Conservation (phyloP, 352 stramenopile species). For the Phytophthora pisi region DNA sequence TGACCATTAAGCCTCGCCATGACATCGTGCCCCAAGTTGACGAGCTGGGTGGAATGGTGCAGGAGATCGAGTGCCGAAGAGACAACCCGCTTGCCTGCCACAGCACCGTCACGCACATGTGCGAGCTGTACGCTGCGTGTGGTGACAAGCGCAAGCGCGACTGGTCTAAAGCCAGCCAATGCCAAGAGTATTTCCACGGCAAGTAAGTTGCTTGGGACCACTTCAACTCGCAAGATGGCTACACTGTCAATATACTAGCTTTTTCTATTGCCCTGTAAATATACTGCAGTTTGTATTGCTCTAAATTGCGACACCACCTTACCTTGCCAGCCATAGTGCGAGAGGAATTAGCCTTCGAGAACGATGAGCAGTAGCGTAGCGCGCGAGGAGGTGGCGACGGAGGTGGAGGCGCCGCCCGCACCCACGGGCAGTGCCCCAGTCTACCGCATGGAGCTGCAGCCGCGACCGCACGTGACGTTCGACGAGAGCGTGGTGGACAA, state of each 20-base stretch:
- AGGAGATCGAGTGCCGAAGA: constrained; percentile 86
- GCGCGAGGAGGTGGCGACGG: constrained; percentile 39
- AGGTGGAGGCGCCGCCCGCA: constrained; percentile 30
- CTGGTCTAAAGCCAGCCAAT: constrained; percentile 79
- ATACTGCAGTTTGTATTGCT: constrained; percentile 11
- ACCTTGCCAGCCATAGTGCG: background rate
- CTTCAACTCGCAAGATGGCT: constrained; percentile 27
- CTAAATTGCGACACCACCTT: constrained; percentile 1
- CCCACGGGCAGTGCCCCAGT: constrained; percentile 32
- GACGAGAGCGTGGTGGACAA: constrained; percentile 92
- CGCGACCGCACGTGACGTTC: constrained; percentile 86
- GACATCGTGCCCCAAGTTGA: constrained; percentile 87
- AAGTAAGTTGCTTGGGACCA: constrained; percentile 17
- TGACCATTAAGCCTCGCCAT: constrained; percentile 82
- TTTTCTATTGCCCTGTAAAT: constrained; percentile 8
- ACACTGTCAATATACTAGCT: constrained; percentile 6
- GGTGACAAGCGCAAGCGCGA: constrained; percentile 80
- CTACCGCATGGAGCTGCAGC: constrained; percentile 80
- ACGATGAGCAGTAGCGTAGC: constrained; percentile 34
- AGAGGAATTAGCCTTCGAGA: background rate
- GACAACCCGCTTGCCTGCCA: constrained; percentile 83
- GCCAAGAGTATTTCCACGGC: constrained; percentile 62
- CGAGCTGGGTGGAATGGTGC: constrained; percentile 83
- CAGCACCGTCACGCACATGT: constrained; percentile 85
- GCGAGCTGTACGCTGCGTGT: constrained; percentile 82